Percentiles rank a stretch among this genome's conserved stretches.
These are phyloP conservation scores for Picochlorum sp. DNA, from an alignment of 139 green algal species.

Conservation along the genomic window DNA sequence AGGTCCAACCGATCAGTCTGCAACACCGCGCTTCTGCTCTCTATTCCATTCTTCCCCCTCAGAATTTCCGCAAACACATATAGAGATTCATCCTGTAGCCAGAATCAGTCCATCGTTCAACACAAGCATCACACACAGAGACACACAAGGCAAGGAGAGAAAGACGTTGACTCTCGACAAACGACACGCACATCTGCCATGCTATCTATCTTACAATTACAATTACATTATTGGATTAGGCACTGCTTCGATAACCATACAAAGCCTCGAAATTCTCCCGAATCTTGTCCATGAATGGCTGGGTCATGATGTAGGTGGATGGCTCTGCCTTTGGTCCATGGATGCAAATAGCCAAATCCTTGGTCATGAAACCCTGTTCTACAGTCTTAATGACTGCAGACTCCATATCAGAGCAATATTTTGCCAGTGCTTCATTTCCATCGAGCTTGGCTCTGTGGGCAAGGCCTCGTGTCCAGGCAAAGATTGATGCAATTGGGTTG, in stretches of 20 bases:
- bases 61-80: slow-evolving; percentile 18
- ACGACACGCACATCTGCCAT: no score
- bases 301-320: slow-evolving; percentile 84
- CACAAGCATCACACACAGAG: neutral
- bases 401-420: slow-evolving; percentile 78
- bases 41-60: slow-evolving; percentile 31
- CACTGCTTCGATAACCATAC: slow-evolving; percentile 10
- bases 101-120: neutral
- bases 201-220: neutral
- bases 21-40: slow-evolving; percentile 26
- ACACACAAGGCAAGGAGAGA: no score
- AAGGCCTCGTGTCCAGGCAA: slow-evolving; percentile 91
- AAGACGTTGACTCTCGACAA: no score
- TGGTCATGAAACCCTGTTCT: slow-evolving; percentile 80
- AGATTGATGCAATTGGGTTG: slow-evolving; percentile 94
- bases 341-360: slow-evolving; percentile 91
- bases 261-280: slow-evolving; percentile 29
- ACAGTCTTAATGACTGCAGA: slow-evolving; percentile 80
- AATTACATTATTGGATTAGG: neutral
- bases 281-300: slow-evolving; percentile 91
- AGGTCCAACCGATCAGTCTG: slow-evolving; percentile 39
- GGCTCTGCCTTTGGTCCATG: slow-evolving; percentile 56
- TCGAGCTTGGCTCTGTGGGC: slow-evolving; percentile 87
- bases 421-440: slow-evolving; percentile 62
- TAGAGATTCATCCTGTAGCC: neutral